A percentile compares a stretch with the other conserved stretches of the same genome.
phyloP scores from a whole-genome alignment of 345 rosid species.

The Syzygium jambos region DNA sequence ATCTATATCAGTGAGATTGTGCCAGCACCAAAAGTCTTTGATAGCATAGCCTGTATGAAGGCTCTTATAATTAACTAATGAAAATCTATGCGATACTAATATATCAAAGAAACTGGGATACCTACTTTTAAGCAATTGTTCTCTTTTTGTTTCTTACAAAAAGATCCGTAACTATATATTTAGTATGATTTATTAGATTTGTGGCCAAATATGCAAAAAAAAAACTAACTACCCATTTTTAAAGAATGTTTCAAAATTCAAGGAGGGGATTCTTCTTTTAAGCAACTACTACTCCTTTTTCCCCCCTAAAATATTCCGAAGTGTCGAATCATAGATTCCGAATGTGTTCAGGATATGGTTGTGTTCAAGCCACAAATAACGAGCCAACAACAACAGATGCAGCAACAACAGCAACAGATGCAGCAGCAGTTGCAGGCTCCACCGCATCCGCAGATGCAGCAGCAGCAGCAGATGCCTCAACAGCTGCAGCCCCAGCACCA shows the following conservation, averaged over 20 bases:
- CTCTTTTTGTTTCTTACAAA: not conserved
- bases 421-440: conserved; percentile 21
- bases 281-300: not conserved
- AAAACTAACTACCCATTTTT: not conserved
- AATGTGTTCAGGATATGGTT: conserved; percentile 71
- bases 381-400: conserved; percentile 38
- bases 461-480: conserved; percentile 32
- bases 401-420: conserved; percentile 10
- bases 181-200: not conserved
- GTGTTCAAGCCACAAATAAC: conserved; percentile 86
- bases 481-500: conserved; percentile 28
- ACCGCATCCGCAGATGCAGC: conserved; percentile 15
- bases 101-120: not conserved
- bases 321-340: not conserved
- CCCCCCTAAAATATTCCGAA: not conserved
- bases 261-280: not conserved
- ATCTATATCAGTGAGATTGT: not conserved
- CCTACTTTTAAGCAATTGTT: not conserved
- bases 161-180: not conserved
- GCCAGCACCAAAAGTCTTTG: not conserved
- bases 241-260: not conserved
- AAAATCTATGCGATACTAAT: not conserved
- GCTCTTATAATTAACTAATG: not conserved
- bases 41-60: not conserved
- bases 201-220: not conserved